Conservation (phyloP, 768 basidiomycete species). For the Ramaria sp. region DNA sequence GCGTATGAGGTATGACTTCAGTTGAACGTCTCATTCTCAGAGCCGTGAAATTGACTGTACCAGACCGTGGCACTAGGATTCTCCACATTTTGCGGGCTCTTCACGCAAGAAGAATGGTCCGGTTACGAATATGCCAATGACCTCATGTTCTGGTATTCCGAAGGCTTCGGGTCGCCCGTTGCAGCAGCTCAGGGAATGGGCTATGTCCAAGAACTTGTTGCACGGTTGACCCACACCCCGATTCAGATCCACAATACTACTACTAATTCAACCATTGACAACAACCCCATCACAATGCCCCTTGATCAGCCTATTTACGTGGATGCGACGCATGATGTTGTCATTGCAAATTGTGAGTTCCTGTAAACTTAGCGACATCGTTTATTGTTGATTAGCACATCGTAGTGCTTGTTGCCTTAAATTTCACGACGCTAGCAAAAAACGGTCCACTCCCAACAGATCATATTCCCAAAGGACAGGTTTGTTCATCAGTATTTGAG, state of each 20-base stretch:
- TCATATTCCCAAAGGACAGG: conserved; percentile 51
- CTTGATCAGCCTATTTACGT: conserved; percentile 67
- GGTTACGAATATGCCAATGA: conserved; percentile 33
- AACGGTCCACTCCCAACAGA: conserved; percentile 67
- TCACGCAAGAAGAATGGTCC: conserved; percentile 43
- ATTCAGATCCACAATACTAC: conserved; percentile 65
- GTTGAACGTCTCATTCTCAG: neutral
- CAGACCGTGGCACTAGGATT: conserved; percentile 41
- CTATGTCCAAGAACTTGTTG: conserved; percentile 33
- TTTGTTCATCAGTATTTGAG: conserved; percentile 9
- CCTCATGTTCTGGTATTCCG: conserved; percentile 25
- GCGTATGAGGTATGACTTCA: conserved; percentile 26
- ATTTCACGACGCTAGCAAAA: conserved; percentile 62
- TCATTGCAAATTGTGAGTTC: conserved; percentile 65
- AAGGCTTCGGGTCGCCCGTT: conserved; percentile 33
- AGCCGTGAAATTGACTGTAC: neutral
- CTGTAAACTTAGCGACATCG: neutral
- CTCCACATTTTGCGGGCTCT: conserved; percentile 38
- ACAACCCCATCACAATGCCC: conserved; percentile 59
- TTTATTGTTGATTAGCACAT: conserved; percentile 5
- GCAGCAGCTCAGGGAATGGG: conserved; percentile 29
- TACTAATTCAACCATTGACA: conserved; percentile 74
- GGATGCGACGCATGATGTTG: conserved; percentile 88
- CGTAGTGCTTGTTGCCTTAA: conserved; percentile 74
- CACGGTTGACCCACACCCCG: conserved; percentile 45